phyloP scores from a whole-genome alignment of 208 protist species.

The Leishmania guyanensis region DNA sequence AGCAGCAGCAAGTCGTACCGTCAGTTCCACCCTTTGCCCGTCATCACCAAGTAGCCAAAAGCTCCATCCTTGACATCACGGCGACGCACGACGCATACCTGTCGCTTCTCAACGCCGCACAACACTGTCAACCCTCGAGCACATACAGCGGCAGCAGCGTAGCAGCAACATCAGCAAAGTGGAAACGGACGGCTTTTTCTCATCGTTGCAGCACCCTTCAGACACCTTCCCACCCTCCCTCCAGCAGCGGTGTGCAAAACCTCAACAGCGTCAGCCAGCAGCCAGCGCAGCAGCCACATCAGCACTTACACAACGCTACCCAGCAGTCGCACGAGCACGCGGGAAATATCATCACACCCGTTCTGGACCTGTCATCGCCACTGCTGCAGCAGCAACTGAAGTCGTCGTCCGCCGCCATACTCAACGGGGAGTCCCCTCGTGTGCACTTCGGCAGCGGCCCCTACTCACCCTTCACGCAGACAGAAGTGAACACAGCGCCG shows the following conservation, averaged over 20 bases:
- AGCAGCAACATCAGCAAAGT: background rate
- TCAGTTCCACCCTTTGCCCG: background rate
- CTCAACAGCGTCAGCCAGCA: background rate
- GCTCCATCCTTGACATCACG: background rate
- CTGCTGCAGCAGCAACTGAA: background rate
- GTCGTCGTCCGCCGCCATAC: background rate
- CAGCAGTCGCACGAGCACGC: background rate
- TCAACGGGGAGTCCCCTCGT: constrained; percentile 1
- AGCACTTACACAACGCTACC: background rate
- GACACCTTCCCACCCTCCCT: background rate
- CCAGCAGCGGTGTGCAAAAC: background rate
- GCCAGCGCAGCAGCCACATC: background rate
- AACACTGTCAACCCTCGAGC: background rate
- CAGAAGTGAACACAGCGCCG: background rate
- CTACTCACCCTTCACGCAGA: background rate
- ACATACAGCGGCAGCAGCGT: background rate
- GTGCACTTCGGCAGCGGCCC: background rate
- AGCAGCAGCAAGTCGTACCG: constrained; percentile 1
- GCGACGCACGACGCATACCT: background rate
- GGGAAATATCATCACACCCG: background rate
- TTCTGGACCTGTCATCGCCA: background rate
- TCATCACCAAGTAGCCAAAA: background rate
- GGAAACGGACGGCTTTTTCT: background rate
- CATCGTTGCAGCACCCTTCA: background rate
- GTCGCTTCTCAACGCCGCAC: background rate